Percentiles rank a stretch among this genome's conserved stretches.
phyloP scores from a whole-genome alignment of 495 filamentous ascomycete species.

The Penicillium canariense region DNA sequence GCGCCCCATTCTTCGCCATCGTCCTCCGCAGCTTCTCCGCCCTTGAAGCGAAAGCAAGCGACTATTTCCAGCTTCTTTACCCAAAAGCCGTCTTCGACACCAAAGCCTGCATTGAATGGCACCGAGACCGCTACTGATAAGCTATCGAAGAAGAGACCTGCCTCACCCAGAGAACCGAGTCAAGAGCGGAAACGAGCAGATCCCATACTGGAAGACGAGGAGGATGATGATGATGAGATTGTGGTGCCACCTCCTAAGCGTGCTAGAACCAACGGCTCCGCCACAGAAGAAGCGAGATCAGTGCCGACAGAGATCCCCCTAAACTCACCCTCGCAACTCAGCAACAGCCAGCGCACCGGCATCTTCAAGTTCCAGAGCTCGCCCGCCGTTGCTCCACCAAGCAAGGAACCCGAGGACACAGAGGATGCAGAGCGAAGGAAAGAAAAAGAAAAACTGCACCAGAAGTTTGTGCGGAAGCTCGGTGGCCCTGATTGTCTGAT shows the following conservation, averaged over 20 bases:
- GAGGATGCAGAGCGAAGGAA: constrained; percentile 45
- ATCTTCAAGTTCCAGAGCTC: constrained; percentile 44
- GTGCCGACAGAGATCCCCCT: constrained; percentile 7
- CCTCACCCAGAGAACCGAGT: constrained; percentile 11
- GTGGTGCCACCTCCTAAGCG: constrained; percentile 42
- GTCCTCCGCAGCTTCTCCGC: constrained; percentile 40
- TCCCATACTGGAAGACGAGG: constrained; percentile 19
- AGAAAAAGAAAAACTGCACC: constrained; percentile 70
- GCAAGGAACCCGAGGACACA: constrained; percentile 37
- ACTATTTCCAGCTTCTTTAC: constrained; percentile 87
- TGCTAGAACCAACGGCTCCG: constrained; percentile 23
- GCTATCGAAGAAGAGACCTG: constrained; percentile 15
- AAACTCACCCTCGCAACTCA: constrained; percentile 17
- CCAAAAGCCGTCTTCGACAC: constrained; percentile 48
- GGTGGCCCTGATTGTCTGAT: constrained; percentile 78
- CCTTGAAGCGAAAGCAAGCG: constrained; percentile 62
- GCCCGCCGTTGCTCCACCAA: constrained; percentile 15
- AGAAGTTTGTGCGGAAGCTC: constrained; percentile 85
- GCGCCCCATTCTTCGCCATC: constrained; percentile 40
- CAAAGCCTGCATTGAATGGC: constrained; percentile 15
- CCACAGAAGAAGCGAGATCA: constrained; percentile 13
- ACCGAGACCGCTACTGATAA: constrained; percentile 8
- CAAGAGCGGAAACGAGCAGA: constrained; percentile 19
- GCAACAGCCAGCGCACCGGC: constrained; percentile 37
- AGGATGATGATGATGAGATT: constrained; percentile 41